Percentiles rank a stretch among this genome's conserved stretches.
phyloP scores from a whole-genome alignment of 176 grass and related monocot genomes.

The Rhynchospora tenuis region DNA sequence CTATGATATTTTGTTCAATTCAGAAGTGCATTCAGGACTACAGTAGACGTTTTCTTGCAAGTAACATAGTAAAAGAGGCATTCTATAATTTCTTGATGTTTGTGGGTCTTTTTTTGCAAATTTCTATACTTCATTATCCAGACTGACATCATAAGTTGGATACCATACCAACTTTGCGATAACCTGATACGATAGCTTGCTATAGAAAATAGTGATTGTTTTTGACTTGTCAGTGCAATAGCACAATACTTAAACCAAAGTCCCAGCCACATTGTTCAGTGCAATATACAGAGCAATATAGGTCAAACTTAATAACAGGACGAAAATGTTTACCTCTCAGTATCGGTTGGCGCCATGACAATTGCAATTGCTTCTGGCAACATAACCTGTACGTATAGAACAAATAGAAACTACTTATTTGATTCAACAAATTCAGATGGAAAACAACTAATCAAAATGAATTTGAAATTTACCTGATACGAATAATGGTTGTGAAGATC shows the following conservation, averaged over 20 bases:
- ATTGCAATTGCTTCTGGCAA: conserved; percentile 99
- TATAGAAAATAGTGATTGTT: not conserved
- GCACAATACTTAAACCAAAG: not conserved
- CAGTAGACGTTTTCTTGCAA: not conserved
- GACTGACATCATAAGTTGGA: not conserved
- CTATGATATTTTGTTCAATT: not conserved
- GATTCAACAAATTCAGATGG: conserved; percentile 21
- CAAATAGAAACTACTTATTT: not conserved
- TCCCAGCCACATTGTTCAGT: not conserved
- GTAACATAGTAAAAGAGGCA: not conserved
- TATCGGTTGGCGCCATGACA: conserved; percentile 97
- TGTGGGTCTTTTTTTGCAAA: not conserved
- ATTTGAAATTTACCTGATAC: conserved; percentile 72
- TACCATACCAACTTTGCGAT: not conserved
- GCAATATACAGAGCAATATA: not conserved
- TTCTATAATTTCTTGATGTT: not conserved
- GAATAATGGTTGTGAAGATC: conserved; percentile 99
- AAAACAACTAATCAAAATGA: conserved; percentile 7
- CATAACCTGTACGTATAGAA: conserved; percentile 70
- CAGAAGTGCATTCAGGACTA: not conserved
- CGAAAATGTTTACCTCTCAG: conserved; percentile 60
- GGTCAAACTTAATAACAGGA: conserved; percentile 20
- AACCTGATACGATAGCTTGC: not conserved
- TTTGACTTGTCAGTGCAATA: not conserved
- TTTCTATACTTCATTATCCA: not conserved